Evolutionary conservation across 768 basidiomycete species (phyloP).

Genomic region (Royoungia palumana): DNA sequence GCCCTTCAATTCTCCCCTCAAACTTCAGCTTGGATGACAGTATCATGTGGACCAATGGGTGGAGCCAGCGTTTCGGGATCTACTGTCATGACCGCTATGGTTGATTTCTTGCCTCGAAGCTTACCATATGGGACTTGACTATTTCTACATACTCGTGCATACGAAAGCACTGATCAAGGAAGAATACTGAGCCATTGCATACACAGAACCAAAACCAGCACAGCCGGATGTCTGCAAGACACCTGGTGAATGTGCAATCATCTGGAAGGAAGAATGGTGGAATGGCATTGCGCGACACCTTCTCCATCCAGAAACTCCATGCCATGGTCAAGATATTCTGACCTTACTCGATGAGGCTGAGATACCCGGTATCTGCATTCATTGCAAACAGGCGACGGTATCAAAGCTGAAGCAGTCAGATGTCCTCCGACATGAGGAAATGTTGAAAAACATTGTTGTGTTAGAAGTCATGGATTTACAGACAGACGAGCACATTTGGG

Average conservation of each 20-base stretch:
- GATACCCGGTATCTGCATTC: background rate
- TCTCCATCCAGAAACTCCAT: background rate
- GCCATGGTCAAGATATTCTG: background rate
- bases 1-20: background rate
- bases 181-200: background rate
- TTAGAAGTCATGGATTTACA: background rate
- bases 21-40: conserved; percentile 3
- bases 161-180: conserved; percentile 1
- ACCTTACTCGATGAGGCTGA: background rate
- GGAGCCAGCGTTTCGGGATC: background rate
- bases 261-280: conserved; percentile 12
- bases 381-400: background rate
- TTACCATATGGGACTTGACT: background rate
- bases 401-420: background rate
- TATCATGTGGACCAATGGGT: conserved; percentile 11
- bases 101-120: conserved; percentile 1
- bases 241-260: background rate
- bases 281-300: conserved; percentile 4
- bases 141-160: conserved; percentile 2
- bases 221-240: too few species aligned
- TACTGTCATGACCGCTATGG: conserved; percentile 6
- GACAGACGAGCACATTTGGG: background rate
- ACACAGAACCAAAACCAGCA: background rate
- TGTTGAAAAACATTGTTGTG: background rate
- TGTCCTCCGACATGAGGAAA: background rate